Evolutionary conservation across 208 protist genomes (phyloP), one percentile per base, ranked within the genome.

Genomic region (Herpetomonas samuelpessoai): DNA sequence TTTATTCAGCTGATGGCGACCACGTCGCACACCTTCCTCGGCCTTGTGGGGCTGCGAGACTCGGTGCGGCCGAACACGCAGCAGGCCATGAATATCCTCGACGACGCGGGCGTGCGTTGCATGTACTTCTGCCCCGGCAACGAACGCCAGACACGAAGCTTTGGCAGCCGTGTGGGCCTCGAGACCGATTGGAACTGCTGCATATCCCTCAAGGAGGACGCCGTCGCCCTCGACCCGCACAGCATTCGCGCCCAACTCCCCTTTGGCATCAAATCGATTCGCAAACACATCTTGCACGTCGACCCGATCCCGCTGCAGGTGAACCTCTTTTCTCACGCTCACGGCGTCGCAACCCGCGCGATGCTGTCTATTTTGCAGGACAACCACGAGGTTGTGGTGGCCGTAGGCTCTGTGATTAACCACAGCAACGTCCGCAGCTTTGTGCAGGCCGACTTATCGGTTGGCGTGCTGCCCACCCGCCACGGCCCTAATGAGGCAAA

Each of bases 181-280:
- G 88, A 96, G 58, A 97, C 91, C 28, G 96, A 98, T 64, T 98
- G 94, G 93, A 98, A 98, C 76, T 97, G 91, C 68, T 98, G 93
- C 66, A 98, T 98, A 30, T 96, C 93, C 1, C 69, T 98, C 10
- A 84, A 91, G 52, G 76, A 88, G 51, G 86, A 86, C 14, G 82
- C 81, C n/a, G 90, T 92, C 2, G 70, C 77, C 46, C 71, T 96
- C 12, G 92, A 94, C 61, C 67, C 68, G 31, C 69, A 85, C 52
- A 93, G 88, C 65, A 95, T 97, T 57, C 90, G 92, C 24, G 94
- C 96, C 9, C 86, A 95, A 62, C 76, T 98, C 30, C 96, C 96
- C 9, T 86, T 95, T 46, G 96, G 96, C 39, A 98, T 98, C 62
- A 81, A 86, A 41, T 82, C 89, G 0, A 98, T 98, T 41, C 74